These are phyloP conservation scores for Coemansia sp. DNA, from an alignment of 192 early-diverging fungal genomes.

Conservation along the genomic window DNA sequence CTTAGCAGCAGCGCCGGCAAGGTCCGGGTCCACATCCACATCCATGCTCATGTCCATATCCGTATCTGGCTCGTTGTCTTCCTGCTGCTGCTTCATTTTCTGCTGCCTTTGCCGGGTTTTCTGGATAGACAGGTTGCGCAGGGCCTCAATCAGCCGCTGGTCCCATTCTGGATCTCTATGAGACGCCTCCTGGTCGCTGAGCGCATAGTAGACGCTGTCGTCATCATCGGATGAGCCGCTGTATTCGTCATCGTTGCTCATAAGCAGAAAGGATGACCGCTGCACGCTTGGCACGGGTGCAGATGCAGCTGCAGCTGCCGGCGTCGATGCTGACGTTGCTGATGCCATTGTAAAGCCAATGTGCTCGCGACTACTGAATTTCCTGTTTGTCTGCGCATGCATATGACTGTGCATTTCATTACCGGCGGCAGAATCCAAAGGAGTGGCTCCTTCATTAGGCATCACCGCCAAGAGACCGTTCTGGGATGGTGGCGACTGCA, in stretches of 20 bases:
- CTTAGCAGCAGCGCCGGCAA: not conserved
- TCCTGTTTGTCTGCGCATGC: not conserved
- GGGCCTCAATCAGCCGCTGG: constrained; percentile 36
- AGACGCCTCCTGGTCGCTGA: constrained; percentile 46
- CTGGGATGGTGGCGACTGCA: not conserved
- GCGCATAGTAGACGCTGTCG: constrained; percentile 17
- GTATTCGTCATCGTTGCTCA: constrained; percentile 3
- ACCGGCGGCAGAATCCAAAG: not conserved
- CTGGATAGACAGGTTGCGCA: constrained; percentile 19
- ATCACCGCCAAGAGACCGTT: not conserved
- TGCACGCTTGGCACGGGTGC: not conserved
- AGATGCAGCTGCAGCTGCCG: not conserved
- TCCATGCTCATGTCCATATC: not conserved
- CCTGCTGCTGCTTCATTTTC: not conserved
- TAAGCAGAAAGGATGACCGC: not conserved
- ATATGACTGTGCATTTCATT: not conserved
- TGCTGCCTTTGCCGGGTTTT: not conserved
- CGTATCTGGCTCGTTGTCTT: not conserved
- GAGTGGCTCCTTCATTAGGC: not conserved
- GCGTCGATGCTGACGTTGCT: not conserved
- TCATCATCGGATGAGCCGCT: constrained; percentile 6
- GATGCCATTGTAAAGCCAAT: not conserved
- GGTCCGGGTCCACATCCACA: not conserved
- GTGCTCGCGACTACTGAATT: not conserved
- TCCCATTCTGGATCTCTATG: constrained; percentile 39